Evolutionary conservation across 768 basidiomycete genomes (phyloP).

Genomic region (Leccinum pellstonianum): DNA sequence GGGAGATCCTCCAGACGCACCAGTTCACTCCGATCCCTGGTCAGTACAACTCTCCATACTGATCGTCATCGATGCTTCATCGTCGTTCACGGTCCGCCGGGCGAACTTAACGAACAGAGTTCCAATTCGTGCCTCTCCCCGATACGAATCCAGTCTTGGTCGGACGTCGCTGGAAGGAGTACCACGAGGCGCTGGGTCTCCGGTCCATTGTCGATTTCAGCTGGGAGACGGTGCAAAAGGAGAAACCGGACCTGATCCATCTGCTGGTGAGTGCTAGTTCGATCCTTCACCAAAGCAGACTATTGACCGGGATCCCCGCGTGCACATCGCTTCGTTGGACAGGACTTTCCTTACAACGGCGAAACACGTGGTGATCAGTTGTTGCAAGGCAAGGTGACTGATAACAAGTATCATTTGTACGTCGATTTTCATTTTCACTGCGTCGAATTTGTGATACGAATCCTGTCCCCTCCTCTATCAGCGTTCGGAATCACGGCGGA

Average conservation of each 20-base stretch:
- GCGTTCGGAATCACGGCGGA: constrained; percentile 55
- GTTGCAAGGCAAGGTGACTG: constrained; percentile 45
- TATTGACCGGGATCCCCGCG: not conserved
- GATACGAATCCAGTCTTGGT: constrained; percentile 50
- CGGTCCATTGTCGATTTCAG: constrained; percentile 45
- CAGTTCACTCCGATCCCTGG: constrained; percentile 14
- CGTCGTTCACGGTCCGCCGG: not conserved
- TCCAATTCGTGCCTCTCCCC: constrained; percentile 48
- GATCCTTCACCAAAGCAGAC: not conserved
- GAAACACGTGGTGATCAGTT: constrained; percentile 47
- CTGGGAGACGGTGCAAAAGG: constrained; percentile 49
- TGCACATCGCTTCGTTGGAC: not conserved
- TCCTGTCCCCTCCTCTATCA: constrained; percentile 14
- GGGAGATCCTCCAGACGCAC: constrained; percentile 11
- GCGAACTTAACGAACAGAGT: constrained; percentile 33
- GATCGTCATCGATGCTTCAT: not conserved
- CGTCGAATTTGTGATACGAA: not conserved
- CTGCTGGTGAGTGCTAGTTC: constrained; percentile 31
- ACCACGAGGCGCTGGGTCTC: constrained; percentile 50
- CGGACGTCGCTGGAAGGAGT: constrained; percentile 52
- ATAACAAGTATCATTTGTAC: constrained; percentile 50
- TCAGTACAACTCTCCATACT: not conserved
- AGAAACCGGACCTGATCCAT: constrained; percentile 51
- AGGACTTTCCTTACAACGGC: constrained; percentile 56
- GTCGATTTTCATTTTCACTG: constrained; percentile 12